Evolutionary conservation across 2,329 filamentous ascomycete genomes (phyloP).

Genomic region (Reticulascus tulasneorum): DNA sequence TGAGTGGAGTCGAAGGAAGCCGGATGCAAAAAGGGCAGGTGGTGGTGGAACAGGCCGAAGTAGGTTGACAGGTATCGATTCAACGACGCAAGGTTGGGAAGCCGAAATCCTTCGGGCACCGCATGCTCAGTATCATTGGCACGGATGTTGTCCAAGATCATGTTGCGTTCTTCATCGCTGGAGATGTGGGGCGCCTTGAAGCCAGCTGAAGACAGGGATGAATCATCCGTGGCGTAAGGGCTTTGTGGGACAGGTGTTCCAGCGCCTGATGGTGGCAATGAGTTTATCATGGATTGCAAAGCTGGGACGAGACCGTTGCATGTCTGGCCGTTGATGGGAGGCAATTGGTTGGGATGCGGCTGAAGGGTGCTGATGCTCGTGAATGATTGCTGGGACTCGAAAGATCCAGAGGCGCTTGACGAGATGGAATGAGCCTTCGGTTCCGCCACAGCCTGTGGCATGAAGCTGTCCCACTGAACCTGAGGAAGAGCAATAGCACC

Average conservation of each 20-base stretch:
- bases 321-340: conserved; percentile 63
- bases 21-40: conserved; percentile 91
- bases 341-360: conserved; percentile 58
- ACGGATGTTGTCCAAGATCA: conserved; percentile 83
- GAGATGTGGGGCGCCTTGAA: conserved; percentile 75
- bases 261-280: conserved; percentile 63
- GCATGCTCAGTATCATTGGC: conserved; percentile 75
- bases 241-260: conserved; percentile 71
- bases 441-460: conserved; percentile 66
- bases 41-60: conserved; percentile 95
- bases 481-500: conserved; percentile 79
- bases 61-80: conserved; percentile 95
- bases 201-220: conserved; percentile 47
- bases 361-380: conserved; percentile 53
- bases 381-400: conserved; percentile 64
- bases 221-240: conserved; percentile 65
- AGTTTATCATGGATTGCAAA: conserved; percentile 69
- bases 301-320: conserved; percentile 59
- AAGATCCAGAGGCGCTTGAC: conserved; percentile 60
- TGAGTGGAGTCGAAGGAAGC: conserved; percentile 81
- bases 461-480: conserved; percentile 88
- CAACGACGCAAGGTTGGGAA: conserved; percentile 74
- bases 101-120: conserved; percentile 82
- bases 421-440: conserved; percentile 72
- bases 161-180: conserved; percentile 78